Conservation (phyloP, 345 rosid species). For the Acer campestre region DNA sequence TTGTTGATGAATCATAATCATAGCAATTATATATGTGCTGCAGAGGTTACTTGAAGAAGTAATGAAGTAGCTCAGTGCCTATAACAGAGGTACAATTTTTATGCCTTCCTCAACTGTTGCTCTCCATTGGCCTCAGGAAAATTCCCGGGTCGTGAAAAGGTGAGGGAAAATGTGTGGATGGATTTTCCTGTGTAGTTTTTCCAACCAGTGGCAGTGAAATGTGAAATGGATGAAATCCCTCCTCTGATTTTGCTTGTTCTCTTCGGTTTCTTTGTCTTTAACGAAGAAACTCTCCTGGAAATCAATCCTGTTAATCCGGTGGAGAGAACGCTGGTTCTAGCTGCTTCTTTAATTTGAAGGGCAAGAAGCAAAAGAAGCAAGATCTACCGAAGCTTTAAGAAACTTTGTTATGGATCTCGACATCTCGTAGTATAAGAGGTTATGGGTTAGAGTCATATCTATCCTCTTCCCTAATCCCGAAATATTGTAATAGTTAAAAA, state of each 20-base stretch:
- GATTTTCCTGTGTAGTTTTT: conserved; percentile 10
- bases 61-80: no score
- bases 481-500: no score
- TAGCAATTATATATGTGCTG: no score
- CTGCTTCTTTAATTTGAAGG: conserved; percentile 41
- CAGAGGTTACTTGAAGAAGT: no score
- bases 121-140: background rate
- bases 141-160: conserved; percentile 23
- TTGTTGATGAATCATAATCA: no score
- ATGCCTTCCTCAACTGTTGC: no score
- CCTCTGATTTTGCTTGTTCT: conserved; percentile 12
- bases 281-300: conserved; percentile 37
- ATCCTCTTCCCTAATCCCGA: no score
- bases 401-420: no score
- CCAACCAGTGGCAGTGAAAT: conserved; percentile 9
- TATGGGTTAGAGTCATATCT: no score
- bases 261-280: background rate
- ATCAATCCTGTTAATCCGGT: conserved; percentile 31
- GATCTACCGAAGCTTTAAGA: no score
- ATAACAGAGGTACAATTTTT: no score
- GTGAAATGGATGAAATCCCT: conserved; percentile 24
- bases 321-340: conserved; percentile 33
- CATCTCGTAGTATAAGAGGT: no score
- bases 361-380: conserved; percentile 22
- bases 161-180: conserved; percentile 19